Evolutionary conservation across 2,329 filamentous ascomycete species (phyloP), one percentile per base, ranked within the genome.

Genomic region (Microcyclospora pomicola): DNA sequence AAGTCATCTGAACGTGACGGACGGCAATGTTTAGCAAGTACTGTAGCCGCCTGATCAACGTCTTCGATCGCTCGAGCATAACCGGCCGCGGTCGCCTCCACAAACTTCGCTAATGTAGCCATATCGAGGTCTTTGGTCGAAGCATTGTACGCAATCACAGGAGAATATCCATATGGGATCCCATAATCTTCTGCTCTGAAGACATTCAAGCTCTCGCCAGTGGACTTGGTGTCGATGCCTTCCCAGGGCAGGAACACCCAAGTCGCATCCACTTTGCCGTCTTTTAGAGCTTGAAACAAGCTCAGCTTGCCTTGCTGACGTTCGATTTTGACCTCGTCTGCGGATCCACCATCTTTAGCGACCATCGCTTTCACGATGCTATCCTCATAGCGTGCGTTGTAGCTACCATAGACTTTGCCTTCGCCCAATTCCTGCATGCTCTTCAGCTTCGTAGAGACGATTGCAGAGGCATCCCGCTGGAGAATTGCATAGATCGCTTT

Each of bases 231-330:
- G 34, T 56, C 52, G 6, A 55, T 47, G 2, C 53, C 52, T 35
- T 57, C 54, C 54, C 54, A 57, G 10, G 54, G 53, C 33, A 56
- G 30, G 37, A 57, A 56, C 31, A 55, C 43, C 54, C 54, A 57
- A 2, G 54, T 57, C 1, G 52, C 52, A 40, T 57, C 54, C 3
- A 56, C 36, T n/a, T 42, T 33, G 2, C 53, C 53, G 12, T 43
- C 35, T 36, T 50, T 50, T 12, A 53, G 37, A 10, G 47, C 45
- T 6, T 54, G 50, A 24, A 53, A 57, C 15, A 57, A 44, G 31
- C 44, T 45, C 35, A 56, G 39, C 43, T 56, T 57, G 31, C 51
- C 49, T 19, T 50, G 31, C 34, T 42, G 34, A 12, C 42, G 41
- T 28, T 50, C 46, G 15, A 56, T 49, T 32, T 48, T 37, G 32